These are phyloP conservation scores for Pholiota molesta DNA, from an alignment of 768 basidiomycete genomes.

Conservation along the genomic window DNA sequence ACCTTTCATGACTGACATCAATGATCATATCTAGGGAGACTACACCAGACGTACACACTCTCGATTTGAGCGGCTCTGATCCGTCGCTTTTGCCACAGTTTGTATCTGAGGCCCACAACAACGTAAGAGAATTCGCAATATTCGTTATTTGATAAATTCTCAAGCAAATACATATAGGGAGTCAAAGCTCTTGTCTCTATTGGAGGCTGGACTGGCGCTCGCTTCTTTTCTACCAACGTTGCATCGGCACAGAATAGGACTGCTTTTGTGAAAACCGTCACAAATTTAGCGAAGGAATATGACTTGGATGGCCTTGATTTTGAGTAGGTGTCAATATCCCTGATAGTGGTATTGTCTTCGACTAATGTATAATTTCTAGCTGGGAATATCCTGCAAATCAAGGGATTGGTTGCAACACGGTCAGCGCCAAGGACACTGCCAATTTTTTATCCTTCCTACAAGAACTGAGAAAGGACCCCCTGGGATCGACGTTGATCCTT, in stretches of 20 bases:
- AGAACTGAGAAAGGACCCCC: conserved; percentile 60
- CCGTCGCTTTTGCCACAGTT: conserved; percentile 56
- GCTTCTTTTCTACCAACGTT: conserved; percentile 64
- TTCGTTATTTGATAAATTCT: background rate
- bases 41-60: conserved; percentile 35
- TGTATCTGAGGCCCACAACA: conserved; percentile 47
- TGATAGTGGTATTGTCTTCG: background rate
- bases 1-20: conserved; percentile 3
- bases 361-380: conserved; percentile 36
- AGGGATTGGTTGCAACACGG: conserved; percentile 74
- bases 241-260: conserved; percentile 61
- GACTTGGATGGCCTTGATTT: conserved; percentile 61
- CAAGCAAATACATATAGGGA: conserved; percentile 34
- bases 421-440: conserved; percentile 62
- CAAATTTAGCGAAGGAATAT: conserved; percentile 53
- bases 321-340: conserved; percentile 38
- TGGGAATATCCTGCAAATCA: conserved; percentile 85
- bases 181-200: conserved; percentile 63
- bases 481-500: conserved; percentile 61
- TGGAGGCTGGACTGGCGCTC: conserved; percentile 74
- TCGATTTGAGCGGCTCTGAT: conserved; percentile 47
- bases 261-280: conserved; percentile 62
- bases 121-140: conserved; percentile 33
- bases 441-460: conserved; percentile 85
- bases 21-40: conserved; percentile 32